Evolutionary conservation across 805 yeast species (phyloP).

Genomic region (Yarrowia deformans): DNA sequence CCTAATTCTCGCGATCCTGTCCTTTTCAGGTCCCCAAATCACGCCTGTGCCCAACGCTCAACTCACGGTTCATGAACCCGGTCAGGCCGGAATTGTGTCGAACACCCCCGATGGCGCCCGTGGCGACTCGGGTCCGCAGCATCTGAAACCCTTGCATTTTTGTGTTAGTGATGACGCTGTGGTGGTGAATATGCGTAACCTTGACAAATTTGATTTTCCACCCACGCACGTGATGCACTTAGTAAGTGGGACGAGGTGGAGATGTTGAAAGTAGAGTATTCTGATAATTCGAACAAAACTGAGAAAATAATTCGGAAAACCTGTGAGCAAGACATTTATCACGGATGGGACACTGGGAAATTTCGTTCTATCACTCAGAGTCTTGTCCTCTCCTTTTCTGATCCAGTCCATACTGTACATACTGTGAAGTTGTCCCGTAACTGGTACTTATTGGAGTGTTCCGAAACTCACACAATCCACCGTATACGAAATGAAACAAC

Average conservation of each 20-base stretch:
- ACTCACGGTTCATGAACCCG: conserved; percentile 38
- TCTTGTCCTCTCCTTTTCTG: too few relatives aligned
- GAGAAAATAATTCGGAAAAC: too few relatives aligned
- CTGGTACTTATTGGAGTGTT: too few relatives aligned
- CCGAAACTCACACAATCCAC: too few relatives aligned
- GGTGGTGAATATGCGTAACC: conserved; percentile 16
- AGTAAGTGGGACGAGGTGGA: not conserved
- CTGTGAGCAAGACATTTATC: too few relatives aligned
- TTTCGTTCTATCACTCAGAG: too few relatives aligned
- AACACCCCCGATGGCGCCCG: conserved; percentile 18
- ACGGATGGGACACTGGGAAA: too few relatives aligned
- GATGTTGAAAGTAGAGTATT: not conserved
- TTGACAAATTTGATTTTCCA: conserved; percentile 34
- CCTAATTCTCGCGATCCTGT: too few relatives aligned
- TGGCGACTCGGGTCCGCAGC: conserved; percentile 35
- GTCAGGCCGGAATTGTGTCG: conserved; percentile 38
- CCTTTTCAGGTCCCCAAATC: not conserved
- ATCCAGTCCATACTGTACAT: too few relatives aligned
- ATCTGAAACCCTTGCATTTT: conserved; percentile 37
- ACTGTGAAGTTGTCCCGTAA: too few relatives aligned
- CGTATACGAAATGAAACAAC: too few relatives aligned
- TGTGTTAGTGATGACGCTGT: conserved; percentile 31
- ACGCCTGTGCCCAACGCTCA: not conserved
- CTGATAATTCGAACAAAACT: too few relatives aligned
- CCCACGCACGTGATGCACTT: conserved; percentile 26